Percentiles rank a stretch among this genome's conserved stretches.
Evolutionary conservation across 768 basidiomycete species (phyloP).

Genomic region (Tricholoma terreum): DNA sequence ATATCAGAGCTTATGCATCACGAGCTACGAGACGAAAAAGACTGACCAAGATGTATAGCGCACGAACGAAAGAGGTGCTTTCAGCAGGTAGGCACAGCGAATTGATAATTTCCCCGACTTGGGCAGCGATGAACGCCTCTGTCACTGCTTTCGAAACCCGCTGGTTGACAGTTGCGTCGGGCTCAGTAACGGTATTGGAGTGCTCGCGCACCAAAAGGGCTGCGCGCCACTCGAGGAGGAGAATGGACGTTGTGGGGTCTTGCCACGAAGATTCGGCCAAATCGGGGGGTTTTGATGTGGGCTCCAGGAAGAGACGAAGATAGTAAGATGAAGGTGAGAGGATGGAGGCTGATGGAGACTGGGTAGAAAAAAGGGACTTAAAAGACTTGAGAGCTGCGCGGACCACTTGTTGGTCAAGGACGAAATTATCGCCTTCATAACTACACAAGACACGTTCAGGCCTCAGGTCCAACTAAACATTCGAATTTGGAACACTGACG

Average conservation of each 20-base stretch:
- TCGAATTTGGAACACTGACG: slow-evolving; percentile 36
- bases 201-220: slow-evolving; percentile 52
- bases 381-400: slow-evolving; percentile 66
- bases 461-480: no score
- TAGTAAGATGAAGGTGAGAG: slow-evolving; percentile 53
- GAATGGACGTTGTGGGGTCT: slow-evolving; percentile 37
- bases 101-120: slow-evolving; percentile 48
- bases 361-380: slow-evolving; percentile 29
- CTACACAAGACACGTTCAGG: slow-evolving; percentile 27
- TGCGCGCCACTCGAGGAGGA: slow-evolving; percentile 63
- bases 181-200: slow-evolving; percentile 31
- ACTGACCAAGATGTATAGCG: slow-evolving; percentile 46
- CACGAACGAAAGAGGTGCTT: slow-evolving; percentile 29
- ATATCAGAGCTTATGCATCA: neutral
- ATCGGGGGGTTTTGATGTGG: slow-evolving; percentile 18
- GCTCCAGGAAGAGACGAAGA: slow-evolving; percentile 47
- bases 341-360: slow-evolving; percentile 19
- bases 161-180: slow-evolving; percentile 55
- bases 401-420: slow-evolving; percentile 72
- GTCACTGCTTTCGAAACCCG: slow-evolving; percentile 61
- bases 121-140: slow-evolving; percentile 64
- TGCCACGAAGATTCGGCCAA: slow-evolving; percentile 30
- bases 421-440: slow-evolving; percentile 79
- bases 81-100: slow-evolving; percentile 18
- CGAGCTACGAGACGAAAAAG: neutral